Conservation (phyloP, 2,329 filamentous ascomycete genomes). For the Tolypocladium amazonense region DNA sequence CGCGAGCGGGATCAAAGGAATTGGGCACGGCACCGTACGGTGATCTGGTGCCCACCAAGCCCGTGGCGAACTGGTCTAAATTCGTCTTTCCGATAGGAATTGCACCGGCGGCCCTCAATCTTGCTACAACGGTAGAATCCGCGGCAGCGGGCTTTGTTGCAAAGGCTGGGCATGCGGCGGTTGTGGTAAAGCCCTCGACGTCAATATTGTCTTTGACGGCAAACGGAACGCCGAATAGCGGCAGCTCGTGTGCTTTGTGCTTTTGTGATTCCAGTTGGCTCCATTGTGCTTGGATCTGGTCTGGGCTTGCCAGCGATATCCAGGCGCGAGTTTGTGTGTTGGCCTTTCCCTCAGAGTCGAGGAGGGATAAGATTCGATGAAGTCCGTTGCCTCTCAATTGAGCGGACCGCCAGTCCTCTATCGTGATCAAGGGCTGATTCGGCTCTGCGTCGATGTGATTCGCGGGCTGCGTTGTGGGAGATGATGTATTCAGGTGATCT, state of each 20-base stretch:
- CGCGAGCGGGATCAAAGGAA: constrained; percentile 28
- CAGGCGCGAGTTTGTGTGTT: constrained; percentile 16
- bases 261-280: neutral
- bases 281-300: constrained; percentile 13
- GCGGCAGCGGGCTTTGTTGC: constrained; percentile 30
- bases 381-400: constrained; percentile 15
- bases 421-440: constrained; percentile 5
- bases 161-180: constrained; percentile 39
- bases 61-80: constrained; percentile 53
- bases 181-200: constrained; percentile 37
- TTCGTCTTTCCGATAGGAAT: constrained; percentile 49
- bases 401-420: constrained; percentile 14
- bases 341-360: constrained; percentile 8
- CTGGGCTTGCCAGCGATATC: constrained; percentile 18
- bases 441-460: neutral
- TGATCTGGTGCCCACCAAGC: constrained; percentile 49
- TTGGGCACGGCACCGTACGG: constrained; percentile 47
- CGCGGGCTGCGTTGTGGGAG: neutral
- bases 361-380: constrained; percentile 13
- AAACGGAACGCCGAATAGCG: constrained; percentile 47
- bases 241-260: constrained; percentile 20
- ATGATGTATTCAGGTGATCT: too few species aligned
- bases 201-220: constrained; percentile 48
- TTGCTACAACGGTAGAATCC: constrained; percentile 37
- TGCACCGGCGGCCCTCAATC: constrained; percentile 40